These are phyloP conservation scores for Porcisia deanei DNA, from an alignment of 208 protist species.

Conservation along the genomic window DNA sequence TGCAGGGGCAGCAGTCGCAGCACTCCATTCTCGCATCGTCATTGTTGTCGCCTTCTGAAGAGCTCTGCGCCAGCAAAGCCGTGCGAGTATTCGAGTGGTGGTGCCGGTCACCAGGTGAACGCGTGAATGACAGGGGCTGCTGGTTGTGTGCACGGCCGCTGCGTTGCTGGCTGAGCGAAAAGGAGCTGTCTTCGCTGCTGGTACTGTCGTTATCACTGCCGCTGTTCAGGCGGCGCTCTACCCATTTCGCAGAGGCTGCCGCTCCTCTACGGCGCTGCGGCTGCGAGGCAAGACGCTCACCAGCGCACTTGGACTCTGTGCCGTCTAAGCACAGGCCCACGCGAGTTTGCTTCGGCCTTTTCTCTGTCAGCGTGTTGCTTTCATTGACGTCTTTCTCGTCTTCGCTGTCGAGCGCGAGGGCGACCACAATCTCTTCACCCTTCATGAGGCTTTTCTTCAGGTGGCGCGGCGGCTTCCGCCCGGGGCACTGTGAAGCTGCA, in stretches of 20 bases:
- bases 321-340: background rate
- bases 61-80: background rate
- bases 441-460: conserved; percentile 34
- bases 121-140: background rate
- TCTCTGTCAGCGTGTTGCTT: background rate
- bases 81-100: background rate
- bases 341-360: background rate
- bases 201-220: conserved; percentile 4
- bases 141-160: conserved; percentile 7
- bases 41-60: background rate
- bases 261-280: conserved; percentile 7
- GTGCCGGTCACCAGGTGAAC: background rate
- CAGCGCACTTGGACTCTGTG: conserved; percentile 16
- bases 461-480: background rate
- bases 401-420: conserved; percentile 24
- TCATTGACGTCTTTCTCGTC: conserved; percentile 15
- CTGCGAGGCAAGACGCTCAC: conserved; percentile 17
- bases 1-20: conserved; percentile 60
- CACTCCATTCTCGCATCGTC: conserved; percentile 23
- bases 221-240: background rate
- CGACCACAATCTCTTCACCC: conserved; percentile 23
- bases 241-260: background rate
- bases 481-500: background rate
- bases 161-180: conserved; percentile 28
- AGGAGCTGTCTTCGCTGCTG: conserved; percentile 24